Percentiles rank a stretch among this genome's conserved stretches.
phyloP scores from a whole-genome alignment of 1,139 yeast genomes.

The Taiozyma sp. region DNA sequence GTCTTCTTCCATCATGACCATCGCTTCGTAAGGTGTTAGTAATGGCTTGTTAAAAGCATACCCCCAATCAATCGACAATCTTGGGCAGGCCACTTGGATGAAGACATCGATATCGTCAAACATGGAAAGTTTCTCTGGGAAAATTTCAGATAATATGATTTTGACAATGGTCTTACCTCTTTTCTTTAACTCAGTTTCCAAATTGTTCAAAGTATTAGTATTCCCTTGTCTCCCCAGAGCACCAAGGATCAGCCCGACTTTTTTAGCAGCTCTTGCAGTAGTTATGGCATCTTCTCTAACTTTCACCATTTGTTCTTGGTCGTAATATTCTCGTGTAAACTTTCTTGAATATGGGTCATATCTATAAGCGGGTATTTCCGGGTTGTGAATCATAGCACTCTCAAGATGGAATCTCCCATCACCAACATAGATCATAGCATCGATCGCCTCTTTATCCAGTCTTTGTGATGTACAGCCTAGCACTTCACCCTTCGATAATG shows the following conservation, averaged over 20 bases:
- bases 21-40: constrained; percentile 93
- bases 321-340: constrained; percentile 84
- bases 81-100: constrained; percentile 96
- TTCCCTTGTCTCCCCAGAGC: constrained; percentile 97
- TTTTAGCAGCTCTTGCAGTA: constrained; percentile 52
- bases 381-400: constrained; percentile 96
- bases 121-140: constrained; percentile 90
- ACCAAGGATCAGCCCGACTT: constrained; percentile 86
- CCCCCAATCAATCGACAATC: constrained; percentile 98
- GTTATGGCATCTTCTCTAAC: constrained; percentile 72
- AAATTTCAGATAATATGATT: constrained; percentile 84
- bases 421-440: constrained; percentile 87
- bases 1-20: constrained; percentile 79
- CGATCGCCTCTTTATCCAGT: constrained; percentile 52
- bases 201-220: constrained; percentile 60
- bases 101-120: constrained; percentile 93
- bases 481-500: constrained; percentile 93
- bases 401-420: constrained; percentile 97
- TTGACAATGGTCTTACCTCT: constrained; percentile 69
- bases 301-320: constrained; percentile 71
- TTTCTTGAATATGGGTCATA: constrained; percentile 94
- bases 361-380: constrained; percentile 83
- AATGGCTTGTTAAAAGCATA: constrained; percentile 92
- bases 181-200: constrained; percentile 47
- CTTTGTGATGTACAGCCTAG: constrained; percentile 94